Evolutionary conservation across 371 early-diverging fungal species (phyloP).

Genomic region (Mucor velutinosus): DNA sequence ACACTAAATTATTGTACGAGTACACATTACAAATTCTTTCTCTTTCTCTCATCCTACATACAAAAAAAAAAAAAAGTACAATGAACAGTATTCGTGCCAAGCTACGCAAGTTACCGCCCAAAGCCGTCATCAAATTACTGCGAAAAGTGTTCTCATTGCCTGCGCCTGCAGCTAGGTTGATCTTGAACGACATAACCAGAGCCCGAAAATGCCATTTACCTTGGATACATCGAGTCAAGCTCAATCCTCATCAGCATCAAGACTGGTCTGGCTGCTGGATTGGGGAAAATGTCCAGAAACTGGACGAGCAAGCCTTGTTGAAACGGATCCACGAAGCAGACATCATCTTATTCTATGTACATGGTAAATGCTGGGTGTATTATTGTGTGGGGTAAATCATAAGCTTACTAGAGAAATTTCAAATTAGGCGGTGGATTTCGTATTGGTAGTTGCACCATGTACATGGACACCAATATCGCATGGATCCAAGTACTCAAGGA

Average conservation of each 20-base stretch:
- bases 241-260: constrained; percentile 15
- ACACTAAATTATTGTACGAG: not conserved
- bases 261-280: constrained; percentile 58
- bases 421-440: constrained; percentile 51
- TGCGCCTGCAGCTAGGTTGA: constrained; percentile 49
- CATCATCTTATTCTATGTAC: constrained; percentile 49
- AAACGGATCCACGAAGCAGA: constrained; percentile 43
- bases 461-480: constrained; percentile 47
- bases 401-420: not conserved
- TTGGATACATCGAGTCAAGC: constrained; percentile 40
- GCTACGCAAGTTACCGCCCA: constrained; percentile 41
- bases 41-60: not conserved
- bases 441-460: constrained; percentile 53
- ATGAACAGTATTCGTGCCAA: constrained; percentile 37
- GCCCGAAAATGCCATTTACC: constrained; percentile 42
- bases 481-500: constrained; percentile 42
- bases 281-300: constrained; percentile 37
- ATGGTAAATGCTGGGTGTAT: constrained; percentile 23
- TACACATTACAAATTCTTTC: not conserved
- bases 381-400: not conserved
- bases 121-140: constrained; percentile 40
- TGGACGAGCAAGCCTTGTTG: constrained; percentile 25
- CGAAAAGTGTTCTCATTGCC: constrained; percentile 45
- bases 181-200: constrained; percentile 46
- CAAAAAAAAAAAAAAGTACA: not conserved